Percentiles rank a stretch among this genome's conserved stretches.
Conservation (phyloP, 2,329 filamentous ascomycete genomes). For the Ilyonectria destructans region DNA sequence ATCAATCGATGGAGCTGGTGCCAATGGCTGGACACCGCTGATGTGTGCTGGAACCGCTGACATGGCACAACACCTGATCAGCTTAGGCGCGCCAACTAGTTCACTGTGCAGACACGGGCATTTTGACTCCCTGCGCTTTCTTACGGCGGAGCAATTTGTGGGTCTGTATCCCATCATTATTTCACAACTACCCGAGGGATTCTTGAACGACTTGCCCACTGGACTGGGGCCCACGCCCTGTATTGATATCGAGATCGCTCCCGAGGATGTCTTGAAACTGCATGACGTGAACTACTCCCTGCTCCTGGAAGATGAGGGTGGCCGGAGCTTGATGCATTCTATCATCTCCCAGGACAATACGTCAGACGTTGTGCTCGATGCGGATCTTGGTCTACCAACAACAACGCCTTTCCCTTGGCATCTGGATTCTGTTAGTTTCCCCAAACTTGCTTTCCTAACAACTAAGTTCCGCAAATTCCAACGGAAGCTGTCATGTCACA, state of each 20-base stretch:
- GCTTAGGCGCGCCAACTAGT: neutral
- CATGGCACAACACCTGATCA: neutral
- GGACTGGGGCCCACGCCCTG: too few relatives aligned
- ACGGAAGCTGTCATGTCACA: accelerated
- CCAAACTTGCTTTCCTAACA: neutral
- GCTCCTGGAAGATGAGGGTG: neutral
- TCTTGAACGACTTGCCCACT: too few relatives aligned
- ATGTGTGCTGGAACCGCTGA: neutral
- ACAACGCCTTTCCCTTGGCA: conserved; percentile 28
- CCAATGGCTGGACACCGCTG: neutral
- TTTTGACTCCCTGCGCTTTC: neutral
- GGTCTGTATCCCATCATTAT: neutral
- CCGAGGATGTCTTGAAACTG: too few relatives aligned
- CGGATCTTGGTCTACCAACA: neutral
- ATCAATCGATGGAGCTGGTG: neutral
- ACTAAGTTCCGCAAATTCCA: conserved; percentile 4
- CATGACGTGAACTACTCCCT: too few relatives aligned
- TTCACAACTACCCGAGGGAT: too few relatives aligned
- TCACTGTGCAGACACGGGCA: neutral
- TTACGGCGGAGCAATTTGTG: too few relatives aligned
- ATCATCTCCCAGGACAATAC: neutral
- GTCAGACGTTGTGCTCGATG: neutral
- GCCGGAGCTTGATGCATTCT: conserved; percentile 24
- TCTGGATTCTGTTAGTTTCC: neutral
- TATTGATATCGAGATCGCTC: too few relatives aligned